Evolutionary conservation across 768 basidiomycete genomes (phyloP).

Genomic region (Pholiota microspora): DNA sequence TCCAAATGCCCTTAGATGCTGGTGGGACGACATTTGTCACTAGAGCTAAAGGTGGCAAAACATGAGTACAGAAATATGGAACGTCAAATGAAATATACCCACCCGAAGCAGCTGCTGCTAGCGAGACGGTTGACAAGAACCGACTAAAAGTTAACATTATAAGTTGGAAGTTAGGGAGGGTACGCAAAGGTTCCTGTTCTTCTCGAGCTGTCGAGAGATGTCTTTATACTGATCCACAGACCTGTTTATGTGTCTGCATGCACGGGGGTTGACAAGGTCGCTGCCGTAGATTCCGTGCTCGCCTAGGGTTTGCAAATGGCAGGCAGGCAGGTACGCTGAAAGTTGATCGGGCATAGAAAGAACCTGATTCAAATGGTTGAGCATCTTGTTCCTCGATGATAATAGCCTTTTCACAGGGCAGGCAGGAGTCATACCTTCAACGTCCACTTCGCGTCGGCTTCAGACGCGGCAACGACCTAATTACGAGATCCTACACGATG

Average conservation of each 20-base stretch:
- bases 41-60: not conserved
- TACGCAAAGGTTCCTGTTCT: constrained; percentile 14
- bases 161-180: constrained; percentile 3
- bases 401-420: constrained; percentile 15
- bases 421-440: constrained; percentile 11
- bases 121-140: constrained; percentile 4
- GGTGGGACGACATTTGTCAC: constrained; percentile 19
- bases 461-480: constrained; percentile 1
- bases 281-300: constrained; percentile 20
- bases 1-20: constrained; percentile 22
- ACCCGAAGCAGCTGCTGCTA: constrained; percentile 6
- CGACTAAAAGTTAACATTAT: constrained; percentile 15
- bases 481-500: constrained; percentile 18
- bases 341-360: constrained; percentile 23
- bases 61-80: not conserved
- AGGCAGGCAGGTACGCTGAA: constrained; percentile 27
- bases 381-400: constrained; percentile 19
- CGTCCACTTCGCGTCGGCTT: constrained; percentile 4
- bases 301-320: constrained; percentile 20
- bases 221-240: constrained; percentile 20
- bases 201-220: constrained; percentile 9
- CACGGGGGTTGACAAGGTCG: constrained; percentile 19
- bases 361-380: constrained; percentile 11
- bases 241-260: constrained; percentile 11
- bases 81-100: not conserved